Conservation (phyloP, 2,329 filamentous ascomycete genomes). For the Diaporthe capsici region DNA sequence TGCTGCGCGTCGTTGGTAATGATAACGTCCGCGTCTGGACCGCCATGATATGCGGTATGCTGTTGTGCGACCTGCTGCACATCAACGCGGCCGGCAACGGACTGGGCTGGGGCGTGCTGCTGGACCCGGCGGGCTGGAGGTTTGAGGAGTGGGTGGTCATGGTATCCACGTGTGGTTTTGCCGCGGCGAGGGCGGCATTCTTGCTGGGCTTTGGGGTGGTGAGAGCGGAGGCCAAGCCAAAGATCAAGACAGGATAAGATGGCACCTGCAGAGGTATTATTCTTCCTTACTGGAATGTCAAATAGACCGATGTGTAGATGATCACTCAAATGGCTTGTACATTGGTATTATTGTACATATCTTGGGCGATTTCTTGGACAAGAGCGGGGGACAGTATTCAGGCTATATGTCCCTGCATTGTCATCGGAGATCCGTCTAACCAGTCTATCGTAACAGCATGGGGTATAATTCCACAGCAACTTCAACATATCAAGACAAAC, state of each 20-base stretch:
- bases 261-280: too few species aligned
- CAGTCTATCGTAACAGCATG: constrained; percentile 14
- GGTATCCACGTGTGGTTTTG: constrained; percentile 50
- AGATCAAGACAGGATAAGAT: constrained; percentile 35
- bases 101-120: constrained; percentile 48
- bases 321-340: background rate
- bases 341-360: background rate
- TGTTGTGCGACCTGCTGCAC: constrained; percentile 49
- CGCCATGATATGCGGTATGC: constrained; percentile 45
- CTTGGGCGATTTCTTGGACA: background rate
- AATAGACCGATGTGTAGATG: background rate
- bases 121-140: constrained; percentile 50
- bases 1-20: constrained; percentile 46
- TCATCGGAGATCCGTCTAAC: background rate
- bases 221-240: constrained; percentile 21
- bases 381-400: background rate
- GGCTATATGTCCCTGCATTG: background rate
- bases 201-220: constrained; percentile 51
- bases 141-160: constrained; percentile 55
- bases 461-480: background rate
- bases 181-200: constrained; percentile 52
- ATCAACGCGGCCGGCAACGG: constrained; percentile 50
- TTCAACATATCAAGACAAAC: background rate
- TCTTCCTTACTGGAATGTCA: background rate
- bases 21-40: constrained; percentile 49